phyloP scores from a whole-genome alignment of 352 stramenopile genomes.

The Globisporangium spinosum region DNA sequence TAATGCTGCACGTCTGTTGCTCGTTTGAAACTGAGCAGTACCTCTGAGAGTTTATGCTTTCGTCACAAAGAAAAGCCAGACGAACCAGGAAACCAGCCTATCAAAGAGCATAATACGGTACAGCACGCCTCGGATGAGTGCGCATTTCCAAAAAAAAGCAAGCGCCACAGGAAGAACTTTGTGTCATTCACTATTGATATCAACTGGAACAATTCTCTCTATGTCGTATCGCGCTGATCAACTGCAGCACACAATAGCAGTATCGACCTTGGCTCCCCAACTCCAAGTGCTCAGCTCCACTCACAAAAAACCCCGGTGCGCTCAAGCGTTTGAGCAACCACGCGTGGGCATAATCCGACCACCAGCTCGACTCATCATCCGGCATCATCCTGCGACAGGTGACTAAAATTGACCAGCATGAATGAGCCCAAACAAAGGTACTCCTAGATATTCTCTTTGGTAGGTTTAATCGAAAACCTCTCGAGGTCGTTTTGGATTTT shows the following conservation, averaged over 20 bases:
- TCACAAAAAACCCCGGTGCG: not conserved
- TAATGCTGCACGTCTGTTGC: too few species aligned
- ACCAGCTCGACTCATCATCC: not conserved
- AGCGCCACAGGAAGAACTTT: not conserved
- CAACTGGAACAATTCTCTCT: too few species aligned
- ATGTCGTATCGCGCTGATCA: not conserved
- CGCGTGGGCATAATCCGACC: not conserved
- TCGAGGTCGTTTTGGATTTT: too few species aligned
- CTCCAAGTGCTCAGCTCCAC: not conserved
- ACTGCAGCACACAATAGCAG: not conserved
- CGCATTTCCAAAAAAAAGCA: not conserved
- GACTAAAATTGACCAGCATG: not conserved
- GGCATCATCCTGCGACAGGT: slow-evolving; percentile 2
- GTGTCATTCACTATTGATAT: too few species aligned
- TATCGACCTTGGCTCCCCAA: too few species aligned
- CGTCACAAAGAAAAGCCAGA: not conserved
- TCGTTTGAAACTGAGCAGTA: not conserved
- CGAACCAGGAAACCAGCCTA: not conserved
- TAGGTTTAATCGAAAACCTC: slow-evolving; percentile 10
- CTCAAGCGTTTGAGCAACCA: not conserved
- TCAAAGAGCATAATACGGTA: not conserved
- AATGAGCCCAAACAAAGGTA: too few species aligned
- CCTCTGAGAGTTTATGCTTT: not conserved
- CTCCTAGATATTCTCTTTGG: slow-evolving; percentile 3
- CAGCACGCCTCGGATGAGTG: not conserved